Evolutionary conservation across 805 yeast species (phyloP), one percentile per base, ranked within the genome.

Genomic region (Tetrapisispora arboricola): DNA sequence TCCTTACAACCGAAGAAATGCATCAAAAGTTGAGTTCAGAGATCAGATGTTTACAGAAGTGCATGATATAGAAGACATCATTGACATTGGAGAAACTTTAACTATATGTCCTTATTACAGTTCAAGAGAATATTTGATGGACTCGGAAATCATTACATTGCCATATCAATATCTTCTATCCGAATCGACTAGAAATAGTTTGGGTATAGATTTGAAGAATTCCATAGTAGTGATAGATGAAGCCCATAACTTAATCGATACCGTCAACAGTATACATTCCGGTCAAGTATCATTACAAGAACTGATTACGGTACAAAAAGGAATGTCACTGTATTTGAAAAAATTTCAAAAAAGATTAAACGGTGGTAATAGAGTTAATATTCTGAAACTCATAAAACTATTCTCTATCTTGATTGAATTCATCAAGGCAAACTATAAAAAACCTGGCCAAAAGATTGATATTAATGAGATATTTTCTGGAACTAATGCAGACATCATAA

Each of bases 201-300:
- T 87, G 32, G 73, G 75, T 1, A 54, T 88, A 6, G 69, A 78
- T 31, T 52, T 88, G 9, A 70, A 71, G 39, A 72, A 76, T 42
- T 70, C 88, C 1, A 71, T 88, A 2, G 76, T 90, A 0, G 73
- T 90, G 5, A 78, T 88, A 21, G 97, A 88, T 58, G 97, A 88
- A 56, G 96, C 96, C 0, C 97, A 88, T 55, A 88, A 88, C 55
- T 63, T 88, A 32, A 55, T 86, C 22, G 96, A 87, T 49, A 78
- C 88, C 0, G 75, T 88, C 3, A 73, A 80, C 1, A 63, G 81
- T 2, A 64, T 90, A 46, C 72, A 81, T 51, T 84, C 95, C 0
- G 70, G 77, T 2, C 59, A 71, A 3, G 64, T 88, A 0, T 64
- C 81, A 0, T 49, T 66, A 1, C 38, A 49, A 0, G 85, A 82